Evolutionary conservation across 1,139 yeast species (phyloP).

Genomic region (Geotrichum phurueaensis): DNA sequence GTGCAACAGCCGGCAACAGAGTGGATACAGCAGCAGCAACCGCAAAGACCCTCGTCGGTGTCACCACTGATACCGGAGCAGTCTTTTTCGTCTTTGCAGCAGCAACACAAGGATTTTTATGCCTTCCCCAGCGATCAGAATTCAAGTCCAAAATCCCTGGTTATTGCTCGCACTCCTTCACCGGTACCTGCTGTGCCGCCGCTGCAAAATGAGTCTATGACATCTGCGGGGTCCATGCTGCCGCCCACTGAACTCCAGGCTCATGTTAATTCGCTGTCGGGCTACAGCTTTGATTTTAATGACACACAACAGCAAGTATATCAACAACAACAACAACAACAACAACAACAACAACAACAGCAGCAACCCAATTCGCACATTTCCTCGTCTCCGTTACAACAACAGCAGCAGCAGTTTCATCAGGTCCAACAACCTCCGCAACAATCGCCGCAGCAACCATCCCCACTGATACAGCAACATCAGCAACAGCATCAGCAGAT

Average conservation of each 20-base stretch:
- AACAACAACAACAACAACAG: background rate
- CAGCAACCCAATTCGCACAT: background rate
- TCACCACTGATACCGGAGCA: constrained; percentile 1
- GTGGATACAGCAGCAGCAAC: background rate
- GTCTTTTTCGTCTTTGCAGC: background rate
- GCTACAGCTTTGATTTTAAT: constrained; percentile 8
- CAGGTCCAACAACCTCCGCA: background rate
- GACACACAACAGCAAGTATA: background rate
- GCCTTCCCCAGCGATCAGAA: background rate
- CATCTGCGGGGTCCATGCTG: background rate
- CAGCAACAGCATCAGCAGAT: constrained; percentile 1
- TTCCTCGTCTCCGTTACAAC: background rate
- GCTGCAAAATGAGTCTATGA: background rate
- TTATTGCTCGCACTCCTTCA: background rate
- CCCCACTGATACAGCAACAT: background rate
- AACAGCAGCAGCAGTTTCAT: constrained; percentile 2
- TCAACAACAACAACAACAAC: background rate
- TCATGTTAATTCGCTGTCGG: background rate
- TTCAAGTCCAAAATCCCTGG: background rate
- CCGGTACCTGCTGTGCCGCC: background rate
- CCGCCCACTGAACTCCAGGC: background rate
- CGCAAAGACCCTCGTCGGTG: background rate
- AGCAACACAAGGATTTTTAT: background rate
- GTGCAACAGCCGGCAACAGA: background rate
- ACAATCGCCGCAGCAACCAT: background rate